Evolutionary conservation across 306 rosid genomes (phyloP).

Genomic region (Casuarina cunninghamiana): DNA sequence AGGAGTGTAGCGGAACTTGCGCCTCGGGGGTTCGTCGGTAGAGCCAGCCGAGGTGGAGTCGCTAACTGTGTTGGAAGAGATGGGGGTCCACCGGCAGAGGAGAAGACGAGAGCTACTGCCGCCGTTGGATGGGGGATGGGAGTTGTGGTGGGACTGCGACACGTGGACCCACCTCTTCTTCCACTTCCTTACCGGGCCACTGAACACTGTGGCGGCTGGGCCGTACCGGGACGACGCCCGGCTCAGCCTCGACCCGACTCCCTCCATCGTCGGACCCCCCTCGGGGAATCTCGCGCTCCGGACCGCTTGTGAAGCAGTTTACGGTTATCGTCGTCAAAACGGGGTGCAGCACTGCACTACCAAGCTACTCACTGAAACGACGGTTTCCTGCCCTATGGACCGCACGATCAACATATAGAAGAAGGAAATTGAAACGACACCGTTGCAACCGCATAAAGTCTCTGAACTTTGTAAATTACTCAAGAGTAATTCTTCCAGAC

Average conservation of each 20-base stretch:
- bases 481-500: background rate
- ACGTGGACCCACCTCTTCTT: conserved; percentile 95
- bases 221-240: conserved; percentile 95
- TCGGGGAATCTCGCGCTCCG: background rate
- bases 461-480: too few relatives aligned
- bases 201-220: conserved; percentile 75
- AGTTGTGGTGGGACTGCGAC: conserved; percentile 46
- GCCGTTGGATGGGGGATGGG: conserved; percentile 44
- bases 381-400: background rate
- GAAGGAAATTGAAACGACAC: background rate
- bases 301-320: background rate
- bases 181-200: conserved; percentile 94
- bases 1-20: conserved; percentile 95
- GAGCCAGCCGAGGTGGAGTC: conserved; percentile 17
- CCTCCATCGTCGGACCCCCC: conserved; percentile 59
- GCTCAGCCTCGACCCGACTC: conserved; percentile 80
- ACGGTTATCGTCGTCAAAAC: conserved; percentile 2
- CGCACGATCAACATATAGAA: background rate
- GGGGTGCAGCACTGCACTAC: background rate
- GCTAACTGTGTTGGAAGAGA: conserved; percentile 21
- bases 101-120: conserved; percentile 56
- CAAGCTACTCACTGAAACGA: background rate
- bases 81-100: conserved; percentile 97
- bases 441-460: background rate
- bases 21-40: conserved; percentile 75